Evolutionary conservation across 169 alveolate species (phyloP), one percentile per base, ranked within the genome.

Genomic region (Plasmodium falciparum): DNA sequence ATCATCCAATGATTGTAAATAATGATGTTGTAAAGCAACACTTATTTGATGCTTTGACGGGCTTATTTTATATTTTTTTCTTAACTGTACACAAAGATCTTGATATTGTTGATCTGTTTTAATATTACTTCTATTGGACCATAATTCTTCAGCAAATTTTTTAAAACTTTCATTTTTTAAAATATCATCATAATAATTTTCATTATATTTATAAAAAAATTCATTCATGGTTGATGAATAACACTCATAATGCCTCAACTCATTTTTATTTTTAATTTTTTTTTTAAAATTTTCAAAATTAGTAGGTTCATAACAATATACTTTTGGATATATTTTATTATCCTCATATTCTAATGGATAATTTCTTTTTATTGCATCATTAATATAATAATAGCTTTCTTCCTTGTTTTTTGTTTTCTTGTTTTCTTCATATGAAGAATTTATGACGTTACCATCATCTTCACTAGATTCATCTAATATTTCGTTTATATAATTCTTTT

Each of bases 21-120:
- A 50, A 61, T 86, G 58, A 63, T 86, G 76, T 50, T 86, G 92
- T 20, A 86, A 50, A 12, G 92, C 92, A 1, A 86, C 92, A 72
- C 88, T 62, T 13, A 86, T 86, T 54, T 93, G 94, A 45, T 94
- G 95, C 88, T 94, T 94, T 4, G 96, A 94, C 0, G 96, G 96
- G 7, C 94, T 71, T 2, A 94, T 85, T 59, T 89, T 91, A 75
- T 66, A 92, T 67, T 91, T 83, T 49, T 94, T 88, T 24, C 96
- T 71, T 49, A 94, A 17, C 56, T 86, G 74, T 12, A 72, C 73
- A 15, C 92, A 86, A 8, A 86, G 26, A 20, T 86, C 85, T 15
- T 86, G 29, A 66, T 86, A 86, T 54, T 86, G 85, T 20, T 67
- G 47, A 61, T 86, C 92, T 4, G 47, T 86, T 20, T 73, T 62